phyloP scores from a whole-genome alignment of 495 filamentous ascomycete genomes.

The Bacidia gigantensis region DNA sequence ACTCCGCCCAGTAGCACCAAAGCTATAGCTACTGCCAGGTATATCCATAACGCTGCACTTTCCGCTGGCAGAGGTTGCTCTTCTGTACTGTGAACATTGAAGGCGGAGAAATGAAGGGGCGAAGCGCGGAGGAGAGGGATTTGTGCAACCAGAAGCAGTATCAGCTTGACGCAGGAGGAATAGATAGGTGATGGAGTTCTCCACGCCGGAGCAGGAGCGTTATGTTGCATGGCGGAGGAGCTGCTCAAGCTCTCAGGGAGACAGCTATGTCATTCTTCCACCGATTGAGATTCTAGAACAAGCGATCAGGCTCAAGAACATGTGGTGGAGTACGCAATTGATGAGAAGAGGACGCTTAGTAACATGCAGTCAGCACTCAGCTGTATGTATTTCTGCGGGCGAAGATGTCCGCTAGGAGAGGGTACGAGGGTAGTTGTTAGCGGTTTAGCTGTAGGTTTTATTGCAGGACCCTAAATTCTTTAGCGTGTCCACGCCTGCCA shows the following conservation, averaged over 20 bases:
- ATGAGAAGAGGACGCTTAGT: neutral
- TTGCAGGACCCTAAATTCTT: too few relatives aligned
- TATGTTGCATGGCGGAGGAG: too few relatives aligned
- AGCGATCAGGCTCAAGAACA: neutral
- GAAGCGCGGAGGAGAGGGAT: constrained; percentile 33
- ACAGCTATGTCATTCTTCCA: too few relatives aligned
- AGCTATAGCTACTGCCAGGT: constrained; percentile 51
- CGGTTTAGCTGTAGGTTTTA: too few relatives aligned
- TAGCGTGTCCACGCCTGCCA: too few relatives aligned
- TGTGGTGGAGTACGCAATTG: neutral
- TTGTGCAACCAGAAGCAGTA: constrained; percentile 32
- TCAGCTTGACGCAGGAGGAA: constrained; percentile 14
- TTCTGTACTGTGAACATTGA: constrained; percentile 7
- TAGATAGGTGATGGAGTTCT: constrained; percentile 1
- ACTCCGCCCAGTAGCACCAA: constrained; percentile 79
- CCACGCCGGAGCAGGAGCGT: too few relatives aligned
- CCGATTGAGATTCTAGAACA: too few relatives aligned
- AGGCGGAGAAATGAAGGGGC: constrained; percentile 16
- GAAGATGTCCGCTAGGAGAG: too few relatives aligned
- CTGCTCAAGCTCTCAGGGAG: too few relatives aligned
- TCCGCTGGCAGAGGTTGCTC: constrained; percentile 29
- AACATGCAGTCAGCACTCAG: neutral
- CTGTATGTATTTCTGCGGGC: neutral
- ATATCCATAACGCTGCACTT: constrained; percentile 53
- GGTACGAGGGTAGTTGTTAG: too few relatives aligned